Evolutionary conservation across 805 yeast genomes (phyloP).

Genomic region (Clavispora vitiphila): DNA sequence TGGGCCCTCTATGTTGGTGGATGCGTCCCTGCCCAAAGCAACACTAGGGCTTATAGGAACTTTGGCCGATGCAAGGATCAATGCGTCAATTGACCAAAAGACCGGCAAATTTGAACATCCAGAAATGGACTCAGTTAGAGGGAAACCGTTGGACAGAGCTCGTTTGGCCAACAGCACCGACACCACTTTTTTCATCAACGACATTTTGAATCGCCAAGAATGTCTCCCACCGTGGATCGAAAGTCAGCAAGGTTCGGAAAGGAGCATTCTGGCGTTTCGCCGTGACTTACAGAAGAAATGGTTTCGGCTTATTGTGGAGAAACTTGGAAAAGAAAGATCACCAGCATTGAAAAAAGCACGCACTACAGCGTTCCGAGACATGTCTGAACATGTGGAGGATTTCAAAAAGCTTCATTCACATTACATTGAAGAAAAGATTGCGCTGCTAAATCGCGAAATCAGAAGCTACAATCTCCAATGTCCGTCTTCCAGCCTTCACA

Average conservation of each 20-base stretch:
- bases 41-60: conserved; percentile 53
- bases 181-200: conserved; percentile 65
- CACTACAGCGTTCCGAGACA: not conserved
- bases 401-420: not conserved
- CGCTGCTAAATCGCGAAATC: conserved; percentile 15
- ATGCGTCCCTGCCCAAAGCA: conserved; percentile 36
- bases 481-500: conserved; percentile 35
- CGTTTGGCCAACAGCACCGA: conserved; percentile 63
- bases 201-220: conserved; percentile 69
- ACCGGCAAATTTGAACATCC: conserved; percentile 66
- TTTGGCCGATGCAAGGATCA: conserved; percentile 71
- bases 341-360: not conserved
- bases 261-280: conserved; percentile 46
- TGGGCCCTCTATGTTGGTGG: conserved; percentile 49
- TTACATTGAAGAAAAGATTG: conserved; percentile 10
- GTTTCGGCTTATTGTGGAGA: conserved; percentile 26
- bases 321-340: not conserved
- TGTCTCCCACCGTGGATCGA: conserved; percentile 90
- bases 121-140: conserved; percentile 45
- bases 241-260: conserved; percentile 55
- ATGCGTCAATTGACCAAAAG: conserved; percentile 54
- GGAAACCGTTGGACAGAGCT: conserved; percentile 50
- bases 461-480: conserved; percentile 35
- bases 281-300: conserved; percentile 37
- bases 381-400: not conserved